Evolutionary conservation across 2,329 filamentous ascomycete species (phyloP), one percentile per base, ranked within the genome.

Genomic region (Leptoxyphium fumago): DNA sequence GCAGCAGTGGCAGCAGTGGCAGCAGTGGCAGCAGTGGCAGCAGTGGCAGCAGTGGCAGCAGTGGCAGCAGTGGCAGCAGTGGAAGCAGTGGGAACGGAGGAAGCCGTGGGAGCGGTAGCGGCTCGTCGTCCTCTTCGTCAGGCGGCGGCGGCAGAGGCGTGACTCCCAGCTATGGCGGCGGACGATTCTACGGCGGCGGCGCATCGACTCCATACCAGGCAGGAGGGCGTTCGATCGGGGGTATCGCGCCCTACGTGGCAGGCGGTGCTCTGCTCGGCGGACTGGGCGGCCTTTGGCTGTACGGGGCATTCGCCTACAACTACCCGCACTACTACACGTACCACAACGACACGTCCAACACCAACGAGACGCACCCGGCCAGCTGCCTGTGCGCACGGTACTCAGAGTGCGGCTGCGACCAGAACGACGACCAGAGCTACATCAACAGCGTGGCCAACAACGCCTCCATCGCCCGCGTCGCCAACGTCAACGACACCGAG

Each of bases 101-200:
- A 13, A 44, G 51, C 10, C 53, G 48, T 32, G 59, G 56, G 13
- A 36, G 50, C 5, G 64, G 65, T 39, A 63, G 65, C 28, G 32
- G 71, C 42, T 80, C 81, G 13, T 63, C 72, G 1, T 53, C 65
- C 13, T 77, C 75, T 2, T 48, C 55, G 1, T 85, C 73, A 54
- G 80, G 77, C 36, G 74, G 75, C 29, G 78, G 78, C 10, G 46
- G 49, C n/a, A 26, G 43, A 39, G 48, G 48, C 44, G 17, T 45
- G 30, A 18, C 39, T 17, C 52, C 39, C 11, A 39, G 39, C 14
- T 84, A 72, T 54, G 80, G 75, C 39, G 76, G 77, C 32, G 78
- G 80, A 7, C 54, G 58, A 42, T 83, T 72, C 60, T 87, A 86
- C 55, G 73, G 74, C 32, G 81, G 81, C 41, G 84, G 84, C 41